Evolutionary conservation across 768 basidiomycete species (phyloP).

Genomic region (Amanita fuliginea): DNA sequence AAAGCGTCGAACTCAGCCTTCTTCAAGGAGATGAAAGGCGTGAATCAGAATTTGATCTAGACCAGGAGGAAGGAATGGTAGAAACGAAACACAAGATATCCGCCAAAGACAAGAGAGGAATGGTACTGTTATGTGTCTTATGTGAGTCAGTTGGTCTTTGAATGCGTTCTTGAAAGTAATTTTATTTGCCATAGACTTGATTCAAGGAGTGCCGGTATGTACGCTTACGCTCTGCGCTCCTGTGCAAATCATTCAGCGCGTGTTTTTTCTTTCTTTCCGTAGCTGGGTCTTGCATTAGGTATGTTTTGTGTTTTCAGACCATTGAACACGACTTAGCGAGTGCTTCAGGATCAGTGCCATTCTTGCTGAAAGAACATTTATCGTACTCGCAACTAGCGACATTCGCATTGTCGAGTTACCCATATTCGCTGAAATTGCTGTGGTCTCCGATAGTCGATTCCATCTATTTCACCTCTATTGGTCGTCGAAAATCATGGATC

Average conservation of each 20-base stretch:
- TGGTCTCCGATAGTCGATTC: conserved; percentile 99
- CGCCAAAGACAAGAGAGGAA: conserved; percentile 70
- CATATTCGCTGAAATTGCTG: conserved; percentile 91
- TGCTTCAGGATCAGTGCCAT: conserved; percentile 79
- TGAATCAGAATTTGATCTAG: conserved; percentile 29
- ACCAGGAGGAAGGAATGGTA: conserved; percentile 24
- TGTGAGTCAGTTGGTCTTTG: conserved; percentile 43
- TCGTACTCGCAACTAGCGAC: conserved; percentile 96
- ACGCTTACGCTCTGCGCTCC: conserved; percentile 1
- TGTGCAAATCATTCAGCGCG: conserved; percentile 7
- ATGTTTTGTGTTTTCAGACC: conserved; percentile 9
- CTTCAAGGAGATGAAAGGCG: conserved; percentile 45
- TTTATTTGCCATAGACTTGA: conserved; percentile 38
- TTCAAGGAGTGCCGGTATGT: conserved; percentile 86
- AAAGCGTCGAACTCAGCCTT: conserved; percentile 53
- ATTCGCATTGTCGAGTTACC: conserved; percentile 87
- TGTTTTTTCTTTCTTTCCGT: background rate
- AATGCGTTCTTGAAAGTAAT: conserved; percentile 4
- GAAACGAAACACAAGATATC: conserved; percentile 43
- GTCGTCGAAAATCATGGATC: conserved; percentile 98
- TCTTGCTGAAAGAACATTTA: conserved; percentile 88
- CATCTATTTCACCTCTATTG: conserved; percentile 66
- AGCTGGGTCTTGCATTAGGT: conserved; percentile 89
- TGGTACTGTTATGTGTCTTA: conserved; percentile 75
- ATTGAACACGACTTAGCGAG: background rate